Percentiles rank a stretch among this genome's conserved stretches.
These are phyloP conservation scores for Asclepias syriaca DNA, from an alignment of 257 asterid genomes.

Conservation along the genomic window DNA sequence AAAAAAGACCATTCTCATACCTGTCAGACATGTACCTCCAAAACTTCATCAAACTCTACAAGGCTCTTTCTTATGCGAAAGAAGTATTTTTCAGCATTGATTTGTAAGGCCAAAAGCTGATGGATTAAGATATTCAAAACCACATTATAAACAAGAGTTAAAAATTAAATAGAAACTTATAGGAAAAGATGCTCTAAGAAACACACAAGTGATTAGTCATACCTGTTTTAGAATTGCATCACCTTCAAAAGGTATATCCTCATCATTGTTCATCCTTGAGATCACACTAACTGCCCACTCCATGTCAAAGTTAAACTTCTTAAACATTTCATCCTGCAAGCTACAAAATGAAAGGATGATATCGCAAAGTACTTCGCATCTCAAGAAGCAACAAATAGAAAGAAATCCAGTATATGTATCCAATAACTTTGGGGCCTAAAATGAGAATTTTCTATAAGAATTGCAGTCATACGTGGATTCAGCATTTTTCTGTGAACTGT, in stretches of 20 bases:
- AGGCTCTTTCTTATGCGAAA: constrained; percentile 91
- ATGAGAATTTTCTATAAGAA: background rate
- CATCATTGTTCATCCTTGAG: constrained; percentile 81
- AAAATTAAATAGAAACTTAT: constrained; percentile 5
- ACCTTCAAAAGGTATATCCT: constrained; percentile 90
- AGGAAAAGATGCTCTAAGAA: constrained; percentile 3
- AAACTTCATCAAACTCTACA: constrained; percentile 96
- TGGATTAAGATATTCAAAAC: constrained; percentile 11
- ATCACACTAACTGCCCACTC: constrained; percentile 97
- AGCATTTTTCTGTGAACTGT: background rate
- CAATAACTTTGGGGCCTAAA: background rate
- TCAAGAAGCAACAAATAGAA: background rate
- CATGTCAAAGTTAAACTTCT: constrained; percentile 89
- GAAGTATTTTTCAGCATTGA: constrained; percentile 87
- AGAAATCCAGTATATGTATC: background rate
- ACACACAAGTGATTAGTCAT: background rate
- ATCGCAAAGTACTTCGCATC: constrained; percentile 5
- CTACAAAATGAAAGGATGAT: constrained; percentile 35
- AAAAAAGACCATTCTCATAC: background rate
- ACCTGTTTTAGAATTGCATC: constrained; percentile 87
- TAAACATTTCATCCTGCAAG: constrained; percentile 98
- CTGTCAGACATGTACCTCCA: constrained; percentile 66
- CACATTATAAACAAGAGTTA: constrained; percentile 10
- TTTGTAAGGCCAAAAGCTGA: constrained; percentile 88
- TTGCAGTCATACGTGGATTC: background rate